These are phyloP conservation scores for Pleurotus tuber-regium DNA, from an alignment of 768 basidiomycete genomes.

Conservation along the genomic window DNA sequence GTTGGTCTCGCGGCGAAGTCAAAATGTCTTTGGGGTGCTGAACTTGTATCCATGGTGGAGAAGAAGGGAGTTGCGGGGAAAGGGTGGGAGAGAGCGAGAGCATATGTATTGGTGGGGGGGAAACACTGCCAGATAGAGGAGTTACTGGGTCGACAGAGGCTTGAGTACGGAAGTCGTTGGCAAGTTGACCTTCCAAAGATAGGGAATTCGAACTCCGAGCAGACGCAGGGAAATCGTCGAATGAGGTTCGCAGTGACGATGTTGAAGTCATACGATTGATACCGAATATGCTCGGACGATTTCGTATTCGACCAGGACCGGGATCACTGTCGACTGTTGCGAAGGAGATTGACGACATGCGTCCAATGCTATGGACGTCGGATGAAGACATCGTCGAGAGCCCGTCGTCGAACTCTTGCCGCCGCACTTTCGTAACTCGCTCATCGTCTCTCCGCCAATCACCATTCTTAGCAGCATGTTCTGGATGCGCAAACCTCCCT, in stretches of 20 bases:
- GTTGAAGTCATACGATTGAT: conserved; percentile 76
- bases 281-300: conserved; percentile 58
- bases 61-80: conserved; percentile 44
- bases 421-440: conserved; percentile 71
- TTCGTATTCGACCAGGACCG: conserved; percentile 66
- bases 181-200: conserved; percentile 72
- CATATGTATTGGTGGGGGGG: conserved; percentile 74
- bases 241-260: conserved; percentile 71
- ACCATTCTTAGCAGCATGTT: conserved; percentile 29
- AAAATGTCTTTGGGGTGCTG: conserved; percentile 36
- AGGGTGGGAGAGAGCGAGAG: conserved; percentile 69
- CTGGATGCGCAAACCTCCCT: conserved; percentile 43
- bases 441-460: conserved; percentile 56
- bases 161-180: conserved; percentile 70
- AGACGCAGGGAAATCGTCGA: conserved; percentile 70
- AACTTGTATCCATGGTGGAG: conserved; percentile 53
- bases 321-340: conserved; percentile 86
- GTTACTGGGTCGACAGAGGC: conserved; percentile 63
- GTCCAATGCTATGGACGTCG: conserved; percentile 73
- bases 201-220: conserved; percentile 79
- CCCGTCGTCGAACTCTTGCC: conserved; percentile 85
- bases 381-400: conserved; percentile 84
- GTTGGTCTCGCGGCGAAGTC: conserved; percentile 32
- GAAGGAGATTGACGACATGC: conserved; percentile 77
- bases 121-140: conserved; percentile 60